These are phyloP conservation scores for Arthrobotrys musiformis DNA, from an alignment of 2,329 filamentous ascomycete genomes.

Conservation along the genomic window DNA sequence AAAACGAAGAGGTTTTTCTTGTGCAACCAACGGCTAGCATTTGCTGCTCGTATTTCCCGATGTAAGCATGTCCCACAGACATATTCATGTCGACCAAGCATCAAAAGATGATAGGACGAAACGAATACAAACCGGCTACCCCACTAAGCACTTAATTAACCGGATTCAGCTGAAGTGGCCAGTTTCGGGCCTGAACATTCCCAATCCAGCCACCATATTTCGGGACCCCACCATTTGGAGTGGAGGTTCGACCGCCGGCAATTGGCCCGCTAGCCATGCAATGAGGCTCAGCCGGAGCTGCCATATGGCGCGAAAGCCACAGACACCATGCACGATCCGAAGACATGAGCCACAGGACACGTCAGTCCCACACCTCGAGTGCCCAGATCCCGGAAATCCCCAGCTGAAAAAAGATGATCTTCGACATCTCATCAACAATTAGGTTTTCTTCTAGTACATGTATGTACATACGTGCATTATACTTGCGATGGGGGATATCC, in stretches of 20 bases:
- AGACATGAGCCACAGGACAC: constrained; percentile 51
- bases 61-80: constrained; percentile 14
- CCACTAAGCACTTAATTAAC: constrained; percentile 56
- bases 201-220: constrained; percentile 55
- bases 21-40: constrained; percentile 17
- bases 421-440: constrained; percentile 34
- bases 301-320: constrained; percentile 33
- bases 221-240: constrained; percentile 43
- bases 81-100: constrained; percentile 33
- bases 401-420: constrained; percentile 15
- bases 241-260: constrained; percentile 30
- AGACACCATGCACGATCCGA: neutral
- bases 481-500: constrained; percentile 31
- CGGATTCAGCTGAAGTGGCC: constrained; percentile 55
- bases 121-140: constrained; percentile 8
- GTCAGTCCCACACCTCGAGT: constrained; percentile 49
- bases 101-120: constrained; percentile 47
- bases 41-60: constrained; percentile 1
- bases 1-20: neutral
- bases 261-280: constrained; percentile 37
- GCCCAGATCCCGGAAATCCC: neutral
- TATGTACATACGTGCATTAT: neutral
- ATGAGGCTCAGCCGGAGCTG: constrained; percentile 44
- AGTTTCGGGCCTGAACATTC: constrained; percentile 15
- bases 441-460: no score